A percentile compares a stretch with the other conserved stretches of the same genome.
Evolutionary conservation across 2,329 filamentous ascomycete genomes (phyloP).

Genomic region (Microcyclosporella mali): DNA sequence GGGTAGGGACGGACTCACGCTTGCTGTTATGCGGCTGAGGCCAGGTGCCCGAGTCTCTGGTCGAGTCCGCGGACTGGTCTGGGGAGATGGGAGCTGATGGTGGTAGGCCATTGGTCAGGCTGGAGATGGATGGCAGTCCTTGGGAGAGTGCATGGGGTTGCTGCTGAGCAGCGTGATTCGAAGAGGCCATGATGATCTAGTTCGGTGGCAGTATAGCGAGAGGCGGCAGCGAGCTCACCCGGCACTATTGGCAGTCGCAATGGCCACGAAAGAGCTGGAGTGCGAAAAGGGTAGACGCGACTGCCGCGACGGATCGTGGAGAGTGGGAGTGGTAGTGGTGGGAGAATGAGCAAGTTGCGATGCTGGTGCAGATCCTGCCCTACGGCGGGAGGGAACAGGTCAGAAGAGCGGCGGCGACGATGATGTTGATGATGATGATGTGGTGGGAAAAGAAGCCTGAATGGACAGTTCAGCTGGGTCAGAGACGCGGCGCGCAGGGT

Average conservation of each 20-base stretch:
- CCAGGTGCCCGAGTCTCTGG: slow-evolving; percentile 35
- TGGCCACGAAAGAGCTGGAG: neutral
- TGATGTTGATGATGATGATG: neutral
- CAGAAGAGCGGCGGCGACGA: neutral
- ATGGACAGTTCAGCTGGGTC: slow-evolving; percentile 1
- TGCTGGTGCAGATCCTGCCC: slow-evolving; percentile 8
- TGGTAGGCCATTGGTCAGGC: slow-evolving; percentile 33
- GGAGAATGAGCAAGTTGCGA: slow-evolving; percentile 5
- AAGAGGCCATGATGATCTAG: slow-evolving; percentile 22
- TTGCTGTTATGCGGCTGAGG: slow-evolving; percentile 32
- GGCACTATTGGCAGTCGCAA: slow-evolving; percentile 1
- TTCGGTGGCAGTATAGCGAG: slow-evolving; percentile 1
- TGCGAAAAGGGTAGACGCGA: neutral
- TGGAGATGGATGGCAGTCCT: slow-evolving; percentile 33
- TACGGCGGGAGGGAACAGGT: neutral
- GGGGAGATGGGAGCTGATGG: slow-evolving; percentile 26
- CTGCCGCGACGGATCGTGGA: neutral
- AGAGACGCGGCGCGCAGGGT: slow-evolving; percentile 7
- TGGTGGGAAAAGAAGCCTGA: neutral
- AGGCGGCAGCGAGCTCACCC: slow-evolving; percentile 3
- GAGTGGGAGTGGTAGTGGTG: neutral
- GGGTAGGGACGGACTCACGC: slow-evolving; percentile 26
- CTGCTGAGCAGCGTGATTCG: slow-evolving; percentile 13
- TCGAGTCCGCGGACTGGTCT: slow-evolving; percentile 28
- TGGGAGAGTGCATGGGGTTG: slow-evolving; percentile 14